Evolutionary conservation across 768 basidiomycete genomes (phyloP).

Genomic region (Rhodotorula babjevae): DNA sequence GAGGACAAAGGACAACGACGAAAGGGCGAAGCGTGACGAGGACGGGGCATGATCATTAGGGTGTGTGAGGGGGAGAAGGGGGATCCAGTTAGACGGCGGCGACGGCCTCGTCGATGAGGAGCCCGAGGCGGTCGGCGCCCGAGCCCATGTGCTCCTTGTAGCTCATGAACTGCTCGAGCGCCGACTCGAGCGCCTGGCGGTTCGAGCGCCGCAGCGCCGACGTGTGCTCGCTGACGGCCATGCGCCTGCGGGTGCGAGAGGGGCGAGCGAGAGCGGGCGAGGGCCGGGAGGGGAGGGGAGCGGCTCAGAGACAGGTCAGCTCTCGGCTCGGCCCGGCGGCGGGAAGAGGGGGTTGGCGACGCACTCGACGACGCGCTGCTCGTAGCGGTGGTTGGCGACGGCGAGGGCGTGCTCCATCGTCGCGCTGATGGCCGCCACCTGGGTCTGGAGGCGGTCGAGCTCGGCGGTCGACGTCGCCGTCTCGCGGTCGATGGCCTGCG

Average conservation of each 20-base stretch:
- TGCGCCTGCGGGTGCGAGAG: slow-evolving; percentile 11
- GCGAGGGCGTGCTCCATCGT: slow-evolving; percentile 34
- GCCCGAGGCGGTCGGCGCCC: slow-evolving; percentile 6
- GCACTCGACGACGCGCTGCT: slow-evolving; percentile 37
- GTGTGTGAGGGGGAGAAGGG: too few relatives aligned
- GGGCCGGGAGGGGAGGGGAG: not conserved
- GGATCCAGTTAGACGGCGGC: not conserved
- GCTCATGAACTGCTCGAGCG: slow-evolving; percentile 38
- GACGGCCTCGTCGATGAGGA: slow-evolving; percentile 12
- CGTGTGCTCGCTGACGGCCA: slow-evolving; percentile 19
- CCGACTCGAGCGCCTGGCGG: slow-evolving; percentile 31
- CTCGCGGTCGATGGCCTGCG: slow-evolving; percentile 36
- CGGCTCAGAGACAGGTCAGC: too few relatives aligned
- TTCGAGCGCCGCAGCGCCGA: slow-evolving; percentile 30
- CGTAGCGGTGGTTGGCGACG: slow-evolving; percentile 36
- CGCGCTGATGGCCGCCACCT: slow-evolving; percentile 29
- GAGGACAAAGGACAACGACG: not conserved
- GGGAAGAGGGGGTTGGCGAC: not conserved
- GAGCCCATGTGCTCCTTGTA: slow-evolving; percentile 36
- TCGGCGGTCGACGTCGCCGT: slow-evolving; percentile 31
- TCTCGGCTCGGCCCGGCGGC: too few relatives aligned
- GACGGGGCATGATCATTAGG: not conserved
- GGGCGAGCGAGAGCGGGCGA: too few relatives aligned
- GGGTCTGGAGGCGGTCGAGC: slow-evolving; percentile 33
- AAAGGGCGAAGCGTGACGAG: not conserved